A percentile compares a stretch with the other conserved stretches of the same genome.
Conservation (phyloP, 345 rosid species). For the Gossypium herbaceum region DNA sequence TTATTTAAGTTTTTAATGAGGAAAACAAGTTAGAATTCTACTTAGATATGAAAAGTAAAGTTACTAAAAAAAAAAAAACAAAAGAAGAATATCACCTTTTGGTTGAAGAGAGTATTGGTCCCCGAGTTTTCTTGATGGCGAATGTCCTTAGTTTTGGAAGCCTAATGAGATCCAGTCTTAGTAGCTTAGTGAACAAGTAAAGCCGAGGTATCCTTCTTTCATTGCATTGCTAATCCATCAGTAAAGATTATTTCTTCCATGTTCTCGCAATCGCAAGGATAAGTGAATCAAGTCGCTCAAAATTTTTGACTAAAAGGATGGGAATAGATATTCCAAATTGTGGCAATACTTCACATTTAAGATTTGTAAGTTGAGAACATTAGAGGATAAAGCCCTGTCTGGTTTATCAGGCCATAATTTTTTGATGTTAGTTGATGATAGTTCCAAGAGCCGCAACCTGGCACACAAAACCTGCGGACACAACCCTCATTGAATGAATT, state of each 20-base stretch:
- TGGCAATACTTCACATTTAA: not conserved
- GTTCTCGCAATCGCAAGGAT: not conserved
- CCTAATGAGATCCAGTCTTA: accelerated
- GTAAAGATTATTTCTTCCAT: not conserved
- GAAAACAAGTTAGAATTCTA: too few relatives aligned
- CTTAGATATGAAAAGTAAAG: not conserved
- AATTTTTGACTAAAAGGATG: not conserved
- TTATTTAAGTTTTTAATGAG: too few relatives aligned
- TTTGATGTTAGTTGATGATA: too few relatives aligned
- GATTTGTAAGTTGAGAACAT: too few relatives aligned
- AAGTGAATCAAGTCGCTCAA: not conserved
- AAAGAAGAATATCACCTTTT: not conserved
- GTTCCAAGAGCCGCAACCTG: too few relatives aligned
- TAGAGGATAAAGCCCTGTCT: not conserved
- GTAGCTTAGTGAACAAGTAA: not conserved
- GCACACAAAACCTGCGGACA: too few relatives aligned
- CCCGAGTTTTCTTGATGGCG: not conserved
- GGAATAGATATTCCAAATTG: conserved; percentile 8
- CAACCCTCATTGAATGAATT: too few relatives aligned
- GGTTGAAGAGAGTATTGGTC: not conserved
- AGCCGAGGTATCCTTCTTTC: not conserved
- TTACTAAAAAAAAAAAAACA: not conserved
- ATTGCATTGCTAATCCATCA: not conserved
- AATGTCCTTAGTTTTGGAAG: not conserved
- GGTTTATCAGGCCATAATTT: not conserved